Evolutionary conservation across 441 rosid genomes (phyloP).

Genomic region (Populus hybrid): DNA sequence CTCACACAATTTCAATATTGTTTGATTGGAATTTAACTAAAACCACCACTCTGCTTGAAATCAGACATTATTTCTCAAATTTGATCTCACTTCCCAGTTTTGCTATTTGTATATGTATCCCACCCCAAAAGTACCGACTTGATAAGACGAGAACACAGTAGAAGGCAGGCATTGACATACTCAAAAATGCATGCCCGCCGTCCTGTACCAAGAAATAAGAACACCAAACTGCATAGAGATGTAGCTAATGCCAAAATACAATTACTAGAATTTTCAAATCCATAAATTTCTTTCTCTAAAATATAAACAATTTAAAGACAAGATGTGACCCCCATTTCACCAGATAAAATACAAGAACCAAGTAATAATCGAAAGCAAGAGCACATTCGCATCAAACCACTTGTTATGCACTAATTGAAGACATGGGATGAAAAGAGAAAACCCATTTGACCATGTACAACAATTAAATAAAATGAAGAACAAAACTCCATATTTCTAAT

Average conservation of each 20-base stretch:
- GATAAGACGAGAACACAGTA: not conserved
- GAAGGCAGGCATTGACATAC: not conserved
- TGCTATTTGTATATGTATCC: not conserved
- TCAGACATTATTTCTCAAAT: not conserved
- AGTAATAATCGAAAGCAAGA: constrained; percentile 1
- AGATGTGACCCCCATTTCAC: not conserved
- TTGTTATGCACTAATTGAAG: not conserved
- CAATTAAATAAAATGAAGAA: not conserved
- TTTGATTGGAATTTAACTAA: no score
- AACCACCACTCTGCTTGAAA: no score
- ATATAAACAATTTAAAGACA: not conserved
- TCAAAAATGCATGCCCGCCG: not conserved
- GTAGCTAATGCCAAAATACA: not conserved
- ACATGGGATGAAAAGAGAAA: not conserved
- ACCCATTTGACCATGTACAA: not conserved
- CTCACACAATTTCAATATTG: not conserved
- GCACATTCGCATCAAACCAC: not conserved
- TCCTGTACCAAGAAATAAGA: not conserved
- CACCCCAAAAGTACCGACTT: not conserved
- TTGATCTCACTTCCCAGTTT: not conserved
- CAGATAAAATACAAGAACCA: not conserved
- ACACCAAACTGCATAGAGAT: not conserved
- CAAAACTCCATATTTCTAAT: not conserved
- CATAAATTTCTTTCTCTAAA: not conserved
- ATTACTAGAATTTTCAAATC: not conserved